A percentile compares a stretch with the other conserved stretches of the same genome.
Evolutionary conservation across 2,329 filamentous ascomycete species (phyloP).

Genomic region (Colletotrichum tabaci): DNA sequence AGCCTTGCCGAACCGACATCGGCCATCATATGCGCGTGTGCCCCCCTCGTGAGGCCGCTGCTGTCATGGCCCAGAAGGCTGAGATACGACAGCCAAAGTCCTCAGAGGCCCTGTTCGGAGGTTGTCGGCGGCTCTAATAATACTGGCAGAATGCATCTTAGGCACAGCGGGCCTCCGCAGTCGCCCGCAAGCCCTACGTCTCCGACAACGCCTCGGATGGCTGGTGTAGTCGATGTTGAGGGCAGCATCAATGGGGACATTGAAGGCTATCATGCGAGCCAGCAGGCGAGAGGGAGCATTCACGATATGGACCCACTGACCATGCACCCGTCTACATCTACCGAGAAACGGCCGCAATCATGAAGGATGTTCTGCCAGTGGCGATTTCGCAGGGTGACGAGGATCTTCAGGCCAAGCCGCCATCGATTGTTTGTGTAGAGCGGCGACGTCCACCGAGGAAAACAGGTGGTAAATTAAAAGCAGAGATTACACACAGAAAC

Average conservation of each 20-base stretch:
- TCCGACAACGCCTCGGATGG: too few species aligned
- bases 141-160: not conserved
- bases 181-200: not conserved
- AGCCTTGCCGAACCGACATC: conserved; percentile 14
- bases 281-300: not conserved
- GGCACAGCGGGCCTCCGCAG: not conserved
- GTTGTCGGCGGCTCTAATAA: not conserved
- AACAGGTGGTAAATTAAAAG: too few species aligned
- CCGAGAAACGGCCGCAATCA: not conserved
- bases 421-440: too few species aligned
- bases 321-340: not conserved
- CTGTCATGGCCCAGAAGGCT: not conserved
- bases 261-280: not conserved
- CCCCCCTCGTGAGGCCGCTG: conserved; percentile 21
- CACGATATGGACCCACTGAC: not conserved
- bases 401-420: too few species aligned
- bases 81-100: not conserved
- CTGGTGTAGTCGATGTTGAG: not conserved
- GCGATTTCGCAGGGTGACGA: too few species aligned
- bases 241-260: not conserved
- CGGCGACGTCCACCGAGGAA: too few species aligned
- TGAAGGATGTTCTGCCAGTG: not conserved
- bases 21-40: conserved; percentile 9
- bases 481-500: too few species aligned
- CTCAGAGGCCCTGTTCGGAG: not conserved